These are phyloP conservation scores for Colletotrichum chrysophilum DNA, from an alignment of 2,329 filamentous ascomycete species.

Conservation along the genomic window DNA sequence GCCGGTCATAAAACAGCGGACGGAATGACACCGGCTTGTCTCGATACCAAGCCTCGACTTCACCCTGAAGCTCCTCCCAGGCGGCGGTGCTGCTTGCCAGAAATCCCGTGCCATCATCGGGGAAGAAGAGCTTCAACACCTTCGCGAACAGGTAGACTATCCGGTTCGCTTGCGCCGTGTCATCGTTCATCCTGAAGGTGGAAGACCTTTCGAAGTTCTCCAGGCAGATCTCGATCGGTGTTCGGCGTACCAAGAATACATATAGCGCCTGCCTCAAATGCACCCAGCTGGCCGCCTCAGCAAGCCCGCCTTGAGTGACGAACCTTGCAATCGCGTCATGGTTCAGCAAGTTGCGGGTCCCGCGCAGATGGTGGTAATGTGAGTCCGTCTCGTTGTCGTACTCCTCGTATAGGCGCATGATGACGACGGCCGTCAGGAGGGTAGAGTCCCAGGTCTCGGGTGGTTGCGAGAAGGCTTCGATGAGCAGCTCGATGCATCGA, in stretches of 20 bases:
- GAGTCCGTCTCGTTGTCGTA: conserved; percentile 34
- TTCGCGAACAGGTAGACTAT: conserved; percentile 25
- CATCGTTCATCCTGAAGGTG: conserved; percentile 19
- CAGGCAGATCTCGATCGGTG: conserved; percentile 23
- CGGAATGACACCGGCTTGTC: conserved; percentile 35
- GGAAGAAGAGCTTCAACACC: conserved; percentile 28
- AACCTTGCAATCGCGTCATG: conserved; percentile 37
- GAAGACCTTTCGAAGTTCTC: conserved; percentile 24
- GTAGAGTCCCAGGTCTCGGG: conserved; percentile 48
- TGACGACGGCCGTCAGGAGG: conserved; percentile 51
- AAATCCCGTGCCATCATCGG: not conserved
- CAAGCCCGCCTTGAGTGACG: conserved; percentile 39
- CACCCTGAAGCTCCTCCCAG: not conserved
- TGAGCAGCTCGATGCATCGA: conserved; percentile 50
- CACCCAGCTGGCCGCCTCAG: conserved; percentile 44
- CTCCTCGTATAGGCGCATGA: conserved; percentile 54
- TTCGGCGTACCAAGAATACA: conserved; percentile 32
- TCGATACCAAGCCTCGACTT: conserved; percentile 33
- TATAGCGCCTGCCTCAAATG: conserved; percentile 45
- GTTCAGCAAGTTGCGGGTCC: conserved; percentile 41
- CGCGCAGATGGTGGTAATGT: conserved; percentile 43
- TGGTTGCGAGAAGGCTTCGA: conserved; percentile 46
- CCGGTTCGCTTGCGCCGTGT: conserved; percentile 25
- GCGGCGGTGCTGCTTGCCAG: not conserved
- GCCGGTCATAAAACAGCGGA: conserved; percentile 33